These are phyloP conservation scores for Aspergillus costaricaensis DNA, from an alignment of 2,329 filamentous ascomycete genomes.

Conservation along the genomic window DNA sequence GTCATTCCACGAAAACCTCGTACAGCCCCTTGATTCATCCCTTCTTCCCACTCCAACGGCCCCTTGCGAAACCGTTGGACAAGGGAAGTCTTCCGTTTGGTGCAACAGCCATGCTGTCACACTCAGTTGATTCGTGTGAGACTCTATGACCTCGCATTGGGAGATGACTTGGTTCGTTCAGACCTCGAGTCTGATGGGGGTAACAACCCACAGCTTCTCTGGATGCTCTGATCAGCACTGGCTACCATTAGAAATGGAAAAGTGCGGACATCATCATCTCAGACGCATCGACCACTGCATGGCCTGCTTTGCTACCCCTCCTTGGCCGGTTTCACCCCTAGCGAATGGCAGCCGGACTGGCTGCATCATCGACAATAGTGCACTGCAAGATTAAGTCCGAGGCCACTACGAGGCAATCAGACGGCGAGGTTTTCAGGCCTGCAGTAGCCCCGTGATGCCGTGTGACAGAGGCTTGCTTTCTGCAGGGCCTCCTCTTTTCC, in stretches of 20 bases:
- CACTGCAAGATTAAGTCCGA: constrained; percentile 6
- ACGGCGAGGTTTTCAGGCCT: not conserved
- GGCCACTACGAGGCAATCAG: constrained; percentile 1
- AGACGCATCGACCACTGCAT: not conserved
- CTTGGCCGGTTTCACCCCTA: not conserved
- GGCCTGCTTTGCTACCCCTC: not conserved
- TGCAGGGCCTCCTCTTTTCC: constrained; percentile 1
- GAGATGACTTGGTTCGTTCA: not conserved
- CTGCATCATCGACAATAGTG: constrained; percentile 11
- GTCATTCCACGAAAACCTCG: not conserved
- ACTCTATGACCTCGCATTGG: not conserved
- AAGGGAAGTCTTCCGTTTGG: not conserved
- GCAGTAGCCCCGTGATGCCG: constrained; percentile 15
- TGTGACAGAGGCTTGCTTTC: constrained; percentile 8
- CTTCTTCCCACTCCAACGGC: constrained; percentile 10
- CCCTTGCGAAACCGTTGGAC: constrained; percentile 7
- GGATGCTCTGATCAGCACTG: no score
- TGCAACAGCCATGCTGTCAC: not conserved
- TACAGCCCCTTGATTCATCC: constrained; percentile 3
- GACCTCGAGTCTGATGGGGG: not conserved
- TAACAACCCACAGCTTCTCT: no score
- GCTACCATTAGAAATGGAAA: not conserved
- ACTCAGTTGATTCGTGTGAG: not conserved
- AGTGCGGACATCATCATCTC: not conserved
- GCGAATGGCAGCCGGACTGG: not conserved